Evolutionary conservation across 129 eudicot genomes (phyloP), one percentile per base, ranked within the genome.

Genomic region (Chrysanthemum lavandulifolium): DNA sequence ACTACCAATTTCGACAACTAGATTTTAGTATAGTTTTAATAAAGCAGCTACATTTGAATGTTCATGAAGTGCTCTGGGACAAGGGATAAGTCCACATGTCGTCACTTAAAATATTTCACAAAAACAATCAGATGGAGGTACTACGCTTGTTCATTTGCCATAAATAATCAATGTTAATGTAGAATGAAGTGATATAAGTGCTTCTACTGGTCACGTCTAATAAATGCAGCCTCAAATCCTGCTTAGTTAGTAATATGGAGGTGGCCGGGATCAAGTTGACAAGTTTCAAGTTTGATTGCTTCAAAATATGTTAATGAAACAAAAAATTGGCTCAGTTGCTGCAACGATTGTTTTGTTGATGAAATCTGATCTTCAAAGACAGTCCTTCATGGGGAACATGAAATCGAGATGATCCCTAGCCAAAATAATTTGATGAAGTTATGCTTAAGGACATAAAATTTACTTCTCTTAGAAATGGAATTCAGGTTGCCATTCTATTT

Each of bases 361-460:
- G 68, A 87, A 92, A 53, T 81, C 73, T 29, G 83, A 69, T 79
- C 91, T 84, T 13, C 85, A 74, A 58, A 89, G 18, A 67, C 82
- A 79, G 68, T 92, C 95, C 82, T 92, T 92, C 87, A 92, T 78
- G 29, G 90, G 88, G 76, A 95, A 92, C 52, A 92, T 72, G 53
- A 92, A 92, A 15, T 89, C 90, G 68, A 80, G 78, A 77, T 92
- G 96, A 40, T 60, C 81, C 81, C 91, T 92, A 45, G 86, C 88
- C 96, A 87, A 43, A 33, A 59, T 27, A 63, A 9, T 31, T 31
- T 31, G 36, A 31, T 4, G 36, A 3, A 31, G 36, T 4, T 31
- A 31, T 3, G 5, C 36, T 31, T 31, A 31, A 31, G 36, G 36
- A 19, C 21, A 19, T 19, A 19, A 19, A 19, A 19, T 31, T 31